These are phyloP conservation scores for Gautieria morchelliformis DNA, from an alignment of 768 basidiomycete species.

Conservation along the genomic window DNA sequence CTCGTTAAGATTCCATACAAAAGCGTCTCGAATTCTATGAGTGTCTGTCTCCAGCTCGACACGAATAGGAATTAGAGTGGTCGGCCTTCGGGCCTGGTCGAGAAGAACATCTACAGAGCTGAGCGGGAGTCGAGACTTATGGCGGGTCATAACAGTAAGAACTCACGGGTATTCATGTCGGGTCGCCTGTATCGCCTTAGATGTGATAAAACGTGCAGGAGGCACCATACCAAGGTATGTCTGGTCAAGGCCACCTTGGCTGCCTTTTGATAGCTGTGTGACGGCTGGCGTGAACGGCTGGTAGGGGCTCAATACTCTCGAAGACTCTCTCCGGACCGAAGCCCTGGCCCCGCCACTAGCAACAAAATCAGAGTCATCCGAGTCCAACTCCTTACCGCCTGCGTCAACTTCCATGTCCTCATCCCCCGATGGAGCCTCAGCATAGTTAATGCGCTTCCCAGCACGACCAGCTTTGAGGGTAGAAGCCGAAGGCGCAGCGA, in stretches of 20 bases:
- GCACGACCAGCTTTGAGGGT: slow-evolving; percentile 34
- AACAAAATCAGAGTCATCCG: slow-evolving; percentile 76
- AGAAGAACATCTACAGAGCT: slow-evolving; percentile 57
- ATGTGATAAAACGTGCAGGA: slow-evolving; percentile 65
- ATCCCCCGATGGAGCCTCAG: slow-evolving; percentile 77
- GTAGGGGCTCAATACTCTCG: slow-evolving; percentile 25
- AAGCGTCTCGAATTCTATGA: slow-evolving; percentile 86
- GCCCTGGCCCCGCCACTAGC: slow-evolving; percentile 55
- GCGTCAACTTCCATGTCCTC: slow-evolving; percentile 58
- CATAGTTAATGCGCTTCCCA: slow-evolving; percentile 73
- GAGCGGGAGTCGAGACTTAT: slow-evolving; percentile 6
- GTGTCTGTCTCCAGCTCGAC: slow-evolving; percentile 93
- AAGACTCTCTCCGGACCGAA: slow-evolving; percentile 37
- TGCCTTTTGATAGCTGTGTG: slow-evolving; percentile 32
- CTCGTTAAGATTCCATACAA: slow-evolving; percentile 94
- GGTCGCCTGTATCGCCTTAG: slow-evolving; percentile 47
- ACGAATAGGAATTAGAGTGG: slow-evolving; percentile 77
- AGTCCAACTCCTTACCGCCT: slow-evolving; percentile 57
- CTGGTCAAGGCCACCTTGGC: slow-evolving; percentile 63
- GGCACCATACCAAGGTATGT: slow-evolving; percentile 85
- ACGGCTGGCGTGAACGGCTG: slow-evolving; percentile 17
- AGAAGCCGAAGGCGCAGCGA: slow-evolving; percentile 24
- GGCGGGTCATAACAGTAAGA: not conserved
- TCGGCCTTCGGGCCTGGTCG: slow-evolving; percentile 43
- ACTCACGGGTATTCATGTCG: slow-evolving; percentile 72